These are phyloP conservation scores for Venturia pyrina DNA, from an alignment of 2,329 filamentous ascomycete species.

Conservation along the genomic window DNA sequence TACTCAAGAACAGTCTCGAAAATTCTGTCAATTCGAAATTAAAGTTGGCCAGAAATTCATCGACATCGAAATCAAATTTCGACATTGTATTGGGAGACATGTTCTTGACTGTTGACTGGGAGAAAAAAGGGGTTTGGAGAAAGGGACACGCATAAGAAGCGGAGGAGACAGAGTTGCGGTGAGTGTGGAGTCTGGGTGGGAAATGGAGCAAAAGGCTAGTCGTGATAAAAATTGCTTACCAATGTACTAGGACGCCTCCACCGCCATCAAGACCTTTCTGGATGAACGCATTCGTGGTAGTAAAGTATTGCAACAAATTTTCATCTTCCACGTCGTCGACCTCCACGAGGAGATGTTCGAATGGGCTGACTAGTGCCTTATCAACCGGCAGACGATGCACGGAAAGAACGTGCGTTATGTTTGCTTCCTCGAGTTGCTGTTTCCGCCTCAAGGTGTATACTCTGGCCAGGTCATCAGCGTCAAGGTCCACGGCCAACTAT, in stretches of 20 bases:
- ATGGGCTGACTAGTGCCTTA: slow-evolving; percentile 48
- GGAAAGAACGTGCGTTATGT: slow-evolving; percentile 87
- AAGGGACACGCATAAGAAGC: not conserved
- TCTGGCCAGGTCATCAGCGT: slow-evolving; percentile 35
- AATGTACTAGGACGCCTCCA: slow-evolving; percentile 59
- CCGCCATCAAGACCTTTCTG: slow-evolving; percentile 57
- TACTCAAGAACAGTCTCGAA: not conserved
- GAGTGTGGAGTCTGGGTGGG: not conserved
- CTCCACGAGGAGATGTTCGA: slow-evolving; percentile 67
- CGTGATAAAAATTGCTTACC: slow-evolving; percentile 41
- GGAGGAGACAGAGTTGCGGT: not conserved
- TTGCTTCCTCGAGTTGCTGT: slow-evolving; percentile 56
- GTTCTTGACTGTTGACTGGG: not conserved
- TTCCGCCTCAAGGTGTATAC: slow-evolving; percentile 69
- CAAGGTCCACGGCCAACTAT: not conserved
- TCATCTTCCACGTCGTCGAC: slow-evolving; percentile 87
- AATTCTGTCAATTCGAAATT: not conserved
- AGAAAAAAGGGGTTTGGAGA: not conserved
- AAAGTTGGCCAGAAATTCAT: not conserved
- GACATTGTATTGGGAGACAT: not conserved
- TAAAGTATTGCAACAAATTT: slow-evolving; percentile 73
- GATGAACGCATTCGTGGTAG: slow-evolving; percentile 72
- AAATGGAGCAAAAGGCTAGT: not conserved
- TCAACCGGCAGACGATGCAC: slow-evolving; percentile 56
- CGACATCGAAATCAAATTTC: not conserved